A percentile compares a stretch with the other conserved stretches of the same genome.
These are phyloP conservation scores for Xerocomellus chrysenteron DNA, from an alignment of 768 basidiomycete species.

Conservation along the genomic window DNA sequence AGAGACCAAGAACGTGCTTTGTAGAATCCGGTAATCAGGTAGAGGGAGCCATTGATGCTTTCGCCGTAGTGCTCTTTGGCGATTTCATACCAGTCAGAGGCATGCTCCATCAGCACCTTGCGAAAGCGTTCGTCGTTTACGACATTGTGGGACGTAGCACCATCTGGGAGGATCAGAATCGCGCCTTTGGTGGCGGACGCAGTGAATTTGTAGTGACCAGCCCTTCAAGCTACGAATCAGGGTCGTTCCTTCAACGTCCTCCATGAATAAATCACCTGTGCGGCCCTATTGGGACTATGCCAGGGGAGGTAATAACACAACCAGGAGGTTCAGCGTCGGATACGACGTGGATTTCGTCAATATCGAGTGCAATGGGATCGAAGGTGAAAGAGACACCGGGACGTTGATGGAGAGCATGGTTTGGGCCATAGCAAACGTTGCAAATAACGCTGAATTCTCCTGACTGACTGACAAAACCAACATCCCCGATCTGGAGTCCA, in stretches of 20 bases:
- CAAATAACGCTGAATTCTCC: too few species aligned
- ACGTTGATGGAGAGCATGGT: too few species aligned
- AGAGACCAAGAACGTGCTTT: slow-evolving; percentile 28
- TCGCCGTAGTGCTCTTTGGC: slow-evolving; percentile 4
- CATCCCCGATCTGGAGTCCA: too few species aligned
- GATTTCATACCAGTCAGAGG: slow-evolving; percentile 26
- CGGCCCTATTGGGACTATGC: too few species aligned
- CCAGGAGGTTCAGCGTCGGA: too few species aligned
- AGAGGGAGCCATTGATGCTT: slow-evolving; percentile 8
- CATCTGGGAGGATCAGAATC: too few species aligned
- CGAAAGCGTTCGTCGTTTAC: slow-evolving; percentile 5
- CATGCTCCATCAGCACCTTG: slow-evolving; percentile 13
- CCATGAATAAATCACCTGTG: not conserved
- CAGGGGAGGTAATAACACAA: too few species aligned
- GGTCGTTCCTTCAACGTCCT: not conserved
- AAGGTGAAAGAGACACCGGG: too few species aligned
- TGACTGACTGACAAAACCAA: too few species aligned
- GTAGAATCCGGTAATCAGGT: slow-evolving; percentile 29
- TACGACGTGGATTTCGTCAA: too few species aligned
- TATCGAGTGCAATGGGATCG: too few species aligned
- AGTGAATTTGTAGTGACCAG: not conserved
- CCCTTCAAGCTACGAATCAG: not conserved
- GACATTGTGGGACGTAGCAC: slow-evolving; percentile 19
- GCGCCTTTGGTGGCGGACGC: slow-evolving; percentile 21
- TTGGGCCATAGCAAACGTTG: too few species aligned